Base-by-base conservation (phyloP, 2,329 filamentous ascomycete species). In the Karstenula rhodostoma region DNA sequence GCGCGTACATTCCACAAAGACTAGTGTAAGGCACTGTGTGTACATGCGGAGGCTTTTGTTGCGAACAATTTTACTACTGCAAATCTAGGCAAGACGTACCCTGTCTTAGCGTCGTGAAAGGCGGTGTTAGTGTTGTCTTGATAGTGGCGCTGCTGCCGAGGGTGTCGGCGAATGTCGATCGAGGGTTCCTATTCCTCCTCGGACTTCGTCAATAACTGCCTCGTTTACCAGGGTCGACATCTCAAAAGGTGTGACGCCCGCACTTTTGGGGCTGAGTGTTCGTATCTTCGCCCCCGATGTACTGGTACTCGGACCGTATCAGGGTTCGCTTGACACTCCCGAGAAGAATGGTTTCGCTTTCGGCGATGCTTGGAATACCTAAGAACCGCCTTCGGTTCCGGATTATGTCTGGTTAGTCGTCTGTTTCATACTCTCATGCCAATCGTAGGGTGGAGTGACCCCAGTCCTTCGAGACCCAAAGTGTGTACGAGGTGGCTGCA, bases 181-280 rank as follows among this genome's bases (percentile, higher is more conserved):
- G 42, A 35, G 19, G 10, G 3, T 47, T 37, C 27, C 22, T 35
- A 47, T 43, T 43, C 15, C 29, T 19, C 29, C 40, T 46, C 52
- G 52, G 52, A 55, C 52, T 55, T 55, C 33, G 52, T 55, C 9
- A 25, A n/a, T 4, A 25, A 13, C 2, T 32, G n/a, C 52, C 52
- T 46, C 25, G 52, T 42, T 33, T 35, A 43, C 52, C 19, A 46
- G 52, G n/a, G 37, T 37, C 27, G 52, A 40, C 23, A 23, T 15
- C 29, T 13, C 25, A 17, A 44, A 32, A 29, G 13, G 49, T 42
- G 15, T 55, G 40, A 19, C 42, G 23, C 13, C 42, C 42, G 27
- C 19, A 19, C 32, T 19, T n/a, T 12, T 55, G 52, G 52, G 42
- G 52, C 52, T 54, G 52, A 40, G 19, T 25, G 29, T n/a, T 35